A percentile compares a stretch with the other conserved stretches of the same genome.
Conservation (phyloP, 2,329 filamentous ascomycete species). For the Cylindrodendrum hubeiense region DNA sequence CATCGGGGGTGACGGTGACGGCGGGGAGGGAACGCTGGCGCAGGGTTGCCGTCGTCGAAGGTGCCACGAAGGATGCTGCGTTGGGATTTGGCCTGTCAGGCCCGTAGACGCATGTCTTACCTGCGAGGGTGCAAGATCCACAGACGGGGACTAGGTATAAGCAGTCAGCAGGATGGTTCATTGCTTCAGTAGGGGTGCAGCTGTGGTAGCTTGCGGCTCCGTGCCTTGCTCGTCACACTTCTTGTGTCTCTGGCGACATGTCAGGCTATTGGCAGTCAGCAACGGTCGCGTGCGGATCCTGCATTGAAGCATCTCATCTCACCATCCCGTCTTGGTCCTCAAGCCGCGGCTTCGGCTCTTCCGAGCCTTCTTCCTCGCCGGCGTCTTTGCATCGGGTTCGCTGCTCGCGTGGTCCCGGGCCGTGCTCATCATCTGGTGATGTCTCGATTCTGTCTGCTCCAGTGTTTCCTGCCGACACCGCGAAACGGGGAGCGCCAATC, state of each 20-base stretch:
- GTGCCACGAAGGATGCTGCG: conserved; percentile 26
- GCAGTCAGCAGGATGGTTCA: conserved; percentile 12
- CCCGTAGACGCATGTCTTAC: conserved; percentile 24
- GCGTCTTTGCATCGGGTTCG: conserved; percentile 5
- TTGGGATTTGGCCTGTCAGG: conserved; percentile 10
- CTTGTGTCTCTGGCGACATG: conserved; percentile 24
- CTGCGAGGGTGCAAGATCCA: conserved; percentile 19
- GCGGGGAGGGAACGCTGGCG: conserved; percentile 8
- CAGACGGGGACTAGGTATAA: conserved; percentile 18
- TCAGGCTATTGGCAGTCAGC: conserved; percentile 15
- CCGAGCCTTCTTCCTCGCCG: conserved; percentile 16
- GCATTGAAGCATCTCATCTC: background rate
- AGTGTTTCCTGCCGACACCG: background rate
- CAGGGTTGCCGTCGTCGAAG: conserved; percentile 21
- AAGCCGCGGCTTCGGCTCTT: conserved; percentile 24
- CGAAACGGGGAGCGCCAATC: conserved; percentile 11
- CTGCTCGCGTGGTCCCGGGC: background rate
- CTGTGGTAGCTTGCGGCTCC: background rate
- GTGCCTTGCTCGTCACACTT: conserved; percentile 24
- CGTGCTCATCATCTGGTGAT: background rate
- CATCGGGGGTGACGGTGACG: conserved; percentile 15
- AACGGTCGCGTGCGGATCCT: background rate
- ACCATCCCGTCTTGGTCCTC: conserved; percentile 24
- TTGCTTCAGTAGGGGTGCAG: background rate
- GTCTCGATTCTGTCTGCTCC: background rate